Evolutionary conservation across 208 protist genomes (phyloP).

Genomic region (Trypanosoma theileri): DNA sequence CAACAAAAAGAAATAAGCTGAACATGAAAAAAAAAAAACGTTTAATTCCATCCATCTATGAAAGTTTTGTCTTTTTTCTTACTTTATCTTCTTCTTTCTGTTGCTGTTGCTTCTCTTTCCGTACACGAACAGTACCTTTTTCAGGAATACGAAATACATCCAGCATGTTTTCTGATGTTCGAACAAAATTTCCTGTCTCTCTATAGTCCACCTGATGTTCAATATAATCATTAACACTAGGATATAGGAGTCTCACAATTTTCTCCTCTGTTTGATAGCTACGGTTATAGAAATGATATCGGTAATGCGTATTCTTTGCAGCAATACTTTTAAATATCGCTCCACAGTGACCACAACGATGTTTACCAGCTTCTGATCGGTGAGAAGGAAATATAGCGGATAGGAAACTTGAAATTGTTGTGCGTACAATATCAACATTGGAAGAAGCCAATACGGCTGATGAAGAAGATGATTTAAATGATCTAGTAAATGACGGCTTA

Average conservation of each 20-base stretch:
- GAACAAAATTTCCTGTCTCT: constrained; percentile 25
- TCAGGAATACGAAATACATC: constrained; percentile 27
- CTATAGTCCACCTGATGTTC: constrained; percentile 20
- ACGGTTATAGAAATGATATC: constrained; percentile 71
- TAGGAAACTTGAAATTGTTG: constrained; percentile 56
- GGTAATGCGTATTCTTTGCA: constrained; percentile 72
- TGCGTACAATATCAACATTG: constrained; percentile 45
- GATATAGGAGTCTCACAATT: constrained; percentile 71
- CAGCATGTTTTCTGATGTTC: constrained; percentile 24
- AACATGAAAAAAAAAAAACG: background rate
- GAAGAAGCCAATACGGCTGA: constrained; percentile 27
- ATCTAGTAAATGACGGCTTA: too few species aligned
- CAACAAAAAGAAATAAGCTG: background rate
- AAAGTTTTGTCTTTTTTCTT: background rate
- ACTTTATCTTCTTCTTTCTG: constrained; percentile 6
- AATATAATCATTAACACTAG: constrained; percentile 45
- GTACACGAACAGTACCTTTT: constrained; percentile 21
- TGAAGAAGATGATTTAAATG: background rate
- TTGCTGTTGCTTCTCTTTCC: too few species aligned
- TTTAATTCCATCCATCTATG: too few species aligned
- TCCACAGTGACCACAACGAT: constrained; percentile 70
- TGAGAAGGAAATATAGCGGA: constrained; percentile 59
- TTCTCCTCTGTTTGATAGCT: constrained; percentile 64
- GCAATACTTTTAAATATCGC: constrained; percentile 43
- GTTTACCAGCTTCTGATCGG: constrained; percentile 27